phyloP scores from a whole-genome alignment of 2,329 filamentous ascomycete genomes.

The Fusarium secorum region DNA sequence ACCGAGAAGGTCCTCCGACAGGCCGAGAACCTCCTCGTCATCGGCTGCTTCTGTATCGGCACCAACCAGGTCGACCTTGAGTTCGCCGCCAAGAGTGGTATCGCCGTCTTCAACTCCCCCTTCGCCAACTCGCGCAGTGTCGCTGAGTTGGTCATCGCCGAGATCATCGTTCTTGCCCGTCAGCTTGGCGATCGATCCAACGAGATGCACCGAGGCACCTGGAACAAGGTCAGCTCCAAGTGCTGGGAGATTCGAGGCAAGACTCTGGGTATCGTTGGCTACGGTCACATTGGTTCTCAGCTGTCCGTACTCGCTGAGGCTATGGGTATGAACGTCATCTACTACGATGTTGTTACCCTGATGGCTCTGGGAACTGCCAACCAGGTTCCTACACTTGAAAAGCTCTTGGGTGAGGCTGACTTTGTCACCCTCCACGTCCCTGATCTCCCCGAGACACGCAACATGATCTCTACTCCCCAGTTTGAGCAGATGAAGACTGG shows the following conservation, averaged over 20 bases:
- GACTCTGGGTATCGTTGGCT: slow-evolving; percentile 94
- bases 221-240: slow-evolving; percentile 96
- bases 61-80: slow-evolving; percentile 94
- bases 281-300: slow-evolving; percentile 96
- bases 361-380: slow-evolving; percentile 92
- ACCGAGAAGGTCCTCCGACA: slow-evolving; percentile 83
- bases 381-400: slow-evolving; percentile 81
- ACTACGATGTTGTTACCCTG: slow-evolving; percentile 92
- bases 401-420: slow-evolving; percentile 80
- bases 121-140: slow-evolving; percentile 98
- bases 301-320: slow-evolving; percentile 93
- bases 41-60: slow-evolving; percentile 99
- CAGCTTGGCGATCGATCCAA: slow-evolving; percentile 92
- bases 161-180: slow-evolving; percentile 90
- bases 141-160: slow-evolving; percentile 92
- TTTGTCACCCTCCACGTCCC: slow-evolving; percentile 96
- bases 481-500: slow-evolving; percentile 91
- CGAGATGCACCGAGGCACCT: slow-evolving; percentile 92
- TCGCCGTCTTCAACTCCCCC: slow-evolving; percentile 98
- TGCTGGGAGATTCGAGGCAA: slow-evolving; percentile 99
- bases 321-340: slow-evolving; percentile 98
- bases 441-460: slow-evolving; percentile 89
- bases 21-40: slow-evolving; percentile 92
- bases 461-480: slow-evolving; percentile 84
- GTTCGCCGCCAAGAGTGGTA: slow-evolving; percentile 82